phyloP scores from a whole-genome alignment of 225 moss, liverwort and hornwort species.

The Sphagnum contortum region DNA sequence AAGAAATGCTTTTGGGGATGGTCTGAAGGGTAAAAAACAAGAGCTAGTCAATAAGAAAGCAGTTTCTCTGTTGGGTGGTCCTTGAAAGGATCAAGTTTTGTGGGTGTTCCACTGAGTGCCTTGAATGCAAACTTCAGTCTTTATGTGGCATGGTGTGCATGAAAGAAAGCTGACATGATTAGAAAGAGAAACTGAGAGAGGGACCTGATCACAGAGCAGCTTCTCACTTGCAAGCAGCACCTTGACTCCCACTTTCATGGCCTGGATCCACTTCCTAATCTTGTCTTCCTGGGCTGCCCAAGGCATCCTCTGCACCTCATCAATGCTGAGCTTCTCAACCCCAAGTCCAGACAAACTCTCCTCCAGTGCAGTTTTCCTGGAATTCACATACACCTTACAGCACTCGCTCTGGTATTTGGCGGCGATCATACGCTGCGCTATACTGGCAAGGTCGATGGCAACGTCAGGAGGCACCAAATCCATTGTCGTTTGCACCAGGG shows the following conservation, averaged over 20 bases:
- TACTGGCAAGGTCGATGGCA: constrained; percentile 56
- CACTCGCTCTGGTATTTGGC: constrained; percentile 64
- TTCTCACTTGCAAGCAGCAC: constrained; percentile 84
- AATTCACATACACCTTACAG: constrained; percentile 48
- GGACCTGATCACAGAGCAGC: constrained; percentile 67
- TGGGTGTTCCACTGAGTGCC: too few species aligned
- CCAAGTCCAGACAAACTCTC: constrained; percentile 75
- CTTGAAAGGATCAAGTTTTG: too few species aligned
- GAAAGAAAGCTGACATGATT: too few species aligned
- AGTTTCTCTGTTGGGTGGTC: not conserved
- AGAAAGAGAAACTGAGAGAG: too few species aligned
- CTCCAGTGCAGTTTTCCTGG: constrained; percentile 60
- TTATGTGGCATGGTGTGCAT: too few species aligned
- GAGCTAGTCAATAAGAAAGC: too few species aligned
- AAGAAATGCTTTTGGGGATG: too few species aligned
- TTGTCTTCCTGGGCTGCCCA: constrained; percentile 83
- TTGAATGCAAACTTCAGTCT: too few species aligned
- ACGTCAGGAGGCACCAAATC: constrained; percentile 73
- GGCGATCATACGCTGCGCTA: constrained; percentile 60
- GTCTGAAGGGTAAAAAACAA: too few species aligned
- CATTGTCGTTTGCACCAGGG: constrained; percentile 42
- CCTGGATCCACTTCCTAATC: constrained; percentile 97
- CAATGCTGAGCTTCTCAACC: constrained; percentile 76
- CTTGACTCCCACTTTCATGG: constrained; percentile 90
- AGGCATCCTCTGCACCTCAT: constrained; percentile 92